Evolutionary conservation across 352 stramenopile species (phyloP).

Genomic region (Pythium pyrilobum): DNA sequence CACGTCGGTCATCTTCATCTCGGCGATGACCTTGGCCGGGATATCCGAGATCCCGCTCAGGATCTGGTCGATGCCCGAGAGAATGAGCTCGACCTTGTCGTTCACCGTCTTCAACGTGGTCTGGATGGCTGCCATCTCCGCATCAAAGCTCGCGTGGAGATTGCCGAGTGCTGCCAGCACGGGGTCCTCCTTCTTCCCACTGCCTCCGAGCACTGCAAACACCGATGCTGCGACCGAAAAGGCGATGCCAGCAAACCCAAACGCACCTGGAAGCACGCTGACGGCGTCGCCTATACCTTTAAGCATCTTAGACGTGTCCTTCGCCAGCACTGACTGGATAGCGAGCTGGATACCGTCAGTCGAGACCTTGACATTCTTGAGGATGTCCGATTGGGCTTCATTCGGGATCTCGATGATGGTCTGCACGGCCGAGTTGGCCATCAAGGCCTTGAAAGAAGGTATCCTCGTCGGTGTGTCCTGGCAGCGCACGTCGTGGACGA

Average conservation of each 20-base stretch:
- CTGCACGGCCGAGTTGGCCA: conserved; percentile 19
- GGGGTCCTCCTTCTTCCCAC: conserved; percentile 19
- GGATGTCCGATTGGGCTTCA: not conserved
- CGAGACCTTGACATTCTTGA: conserved; percentile 31
- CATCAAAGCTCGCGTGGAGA: conserved; percentile 21
- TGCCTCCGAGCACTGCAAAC: conserved; percentile 11
- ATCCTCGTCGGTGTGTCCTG: not conserved
- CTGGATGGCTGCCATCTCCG: conserved; percentile 28
- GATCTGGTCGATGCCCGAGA: conserved; percentile 30
- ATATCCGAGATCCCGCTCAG: conserved; percentile 32
- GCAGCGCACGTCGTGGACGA: not conserved
- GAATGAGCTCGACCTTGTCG: conserved; percentile 22
- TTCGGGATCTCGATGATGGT: conserved; percentile 17
- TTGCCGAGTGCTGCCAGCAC: conserved; percentile 25
- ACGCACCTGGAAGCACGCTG: conserved; percentile 24
- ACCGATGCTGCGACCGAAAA: conserved; percentile 41
- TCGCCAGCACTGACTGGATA: conserved; percentile 18
- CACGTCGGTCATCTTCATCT: conserved; percentile 41
- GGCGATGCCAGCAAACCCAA: conserved; percentile 32
- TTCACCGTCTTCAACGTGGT: conserved; percentile 21
- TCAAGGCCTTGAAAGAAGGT: not conserved
- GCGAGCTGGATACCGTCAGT: conserved; percentile 44
- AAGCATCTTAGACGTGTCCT: conserved; percentile 31
- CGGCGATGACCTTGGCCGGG: conserved; percentile 34
- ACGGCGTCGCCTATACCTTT: conserved; percentile 37